Conservation (phyloP, 306 rosid genomes). For the Trifolium repens region DNA sequence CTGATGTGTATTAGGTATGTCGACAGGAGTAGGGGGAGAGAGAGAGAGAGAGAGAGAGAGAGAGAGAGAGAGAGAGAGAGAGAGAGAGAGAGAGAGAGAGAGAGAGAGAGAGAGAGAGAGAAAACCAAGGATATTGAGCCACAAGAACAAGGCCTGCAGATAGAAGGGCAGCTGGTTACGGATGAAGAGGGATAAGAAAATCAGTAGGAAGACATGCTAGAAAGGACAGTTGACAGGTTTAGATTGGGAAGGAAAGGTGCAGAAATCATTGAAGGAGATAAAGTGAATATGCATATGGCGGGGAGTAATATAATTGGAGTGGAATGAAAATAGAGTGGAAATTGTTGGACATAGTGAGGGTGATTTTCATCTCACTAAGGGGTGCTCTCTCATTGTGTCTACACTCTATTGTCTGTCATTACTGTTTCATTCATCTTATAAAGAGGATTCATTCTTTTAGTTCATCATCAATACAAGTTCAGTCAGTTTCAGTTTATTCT, state of each 20-base stretch:
- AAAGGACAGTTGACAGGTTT: neutral
- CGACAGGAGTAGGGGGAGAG: too few relatives aligned
- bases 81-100: too few relatives aligned
- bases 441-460: neutral
- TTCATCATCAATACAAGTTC: neutral
- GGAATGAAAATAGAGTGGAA: neutral
- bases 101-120: too few relatives aligned
- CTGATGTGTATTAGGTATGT: too few relatives aligned
- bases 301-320: neutral
- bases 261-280: neutral
- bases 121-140: too few relatives aligned
- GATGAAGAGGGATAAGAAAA: neutral
- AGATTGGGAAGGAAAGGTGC: neutral
- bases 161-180: too few relatives aligned
- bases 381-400: neutral
- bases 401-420: neutral
- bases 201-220: neutral
- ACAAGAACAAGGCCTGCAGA: too few relatives aligned
- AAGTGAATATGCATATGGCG: neutral
- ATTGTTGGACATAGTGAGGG: neutral
- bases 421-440: conserved; percentile 1
- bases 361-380: neutral
- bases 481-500: neutral
- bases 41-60: too few relatives aligned
- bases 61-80: too few relatives aligned